Percentiles rank a stretch among this genome's conserved stretches.
phyloP scores from a whole-genome alignment of 2,329 filamentous ascomycete genomes.

The Pseudogymnoascus verrucosus region DNA sequence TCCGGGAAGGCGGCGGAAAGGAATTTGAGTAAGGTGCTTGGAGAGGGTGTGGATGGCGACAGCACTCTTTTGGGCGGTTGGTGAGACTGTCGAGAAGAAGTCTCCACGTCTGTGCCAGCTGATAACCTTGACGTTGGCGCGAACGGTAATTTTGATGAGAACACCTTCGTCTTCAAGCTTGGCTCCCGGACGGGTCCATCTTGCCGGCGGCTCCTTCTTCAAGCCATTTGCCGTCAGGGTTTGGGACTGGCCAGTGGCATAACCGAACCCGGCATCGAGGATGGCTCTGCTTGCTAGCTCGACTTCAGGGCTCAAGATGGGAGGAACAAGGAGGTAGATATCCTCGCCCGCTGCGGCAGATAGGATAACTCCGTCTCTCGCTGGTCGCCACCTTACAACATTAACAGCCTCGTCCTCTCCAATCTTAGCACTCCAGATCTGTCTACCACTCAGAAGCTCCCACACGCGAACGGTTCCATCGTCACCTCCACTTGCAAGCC shows the following conservation, averaged over 20 bases:
- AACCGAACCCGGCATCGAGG: conserved; percentile 86
- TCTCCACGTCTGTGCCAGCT: conserved; percentile 92
- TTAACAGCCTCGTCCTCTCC: conserved; percentile 74
- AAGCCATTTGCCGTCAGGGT: conserved; percentile 43
- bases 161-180: conserved; percentile 71
- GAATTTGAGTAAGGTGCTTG: conserved; percentile 90
- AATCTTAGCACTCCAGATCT: conserved; percentile 77
- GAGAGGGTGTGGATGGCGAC: conserved; percentile 92
- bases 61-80: conserved; percentile 66
- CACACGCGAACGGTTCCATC: conserved; percentile 89
- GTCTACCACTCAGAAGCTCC: conserved; percentile 77
- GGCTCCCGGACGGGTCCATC: conserved; percentile 73
- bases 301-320: conserved; percentile 61
- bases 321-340: conserved; percentile 75
- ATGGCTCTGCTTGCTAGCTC: conserved; percentile 68
- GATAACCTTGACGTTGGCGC: conserved; percentile 75
- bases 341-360: conserved; percentile 79
- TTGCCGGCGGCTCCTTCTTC: conserved; percentile 68
- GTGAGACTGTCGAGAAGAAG: conserved; percentile 88
- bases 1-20: conserved; percentile 71
- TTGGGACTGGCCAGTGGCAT: conserved; percentile 61
- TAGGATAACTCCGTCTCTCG: conserved; percentile 70
- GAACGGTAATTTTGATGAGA: conserved; percentile 70
- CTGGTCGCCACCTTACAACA: conserved; percentile 82
- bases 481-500: conserved; percentile 85